These are phyloP conservation scores for Maudiozyma barnettii DNA, from an alignment of 805 yeast genomes.

Conservation along the genomic window DNA sequence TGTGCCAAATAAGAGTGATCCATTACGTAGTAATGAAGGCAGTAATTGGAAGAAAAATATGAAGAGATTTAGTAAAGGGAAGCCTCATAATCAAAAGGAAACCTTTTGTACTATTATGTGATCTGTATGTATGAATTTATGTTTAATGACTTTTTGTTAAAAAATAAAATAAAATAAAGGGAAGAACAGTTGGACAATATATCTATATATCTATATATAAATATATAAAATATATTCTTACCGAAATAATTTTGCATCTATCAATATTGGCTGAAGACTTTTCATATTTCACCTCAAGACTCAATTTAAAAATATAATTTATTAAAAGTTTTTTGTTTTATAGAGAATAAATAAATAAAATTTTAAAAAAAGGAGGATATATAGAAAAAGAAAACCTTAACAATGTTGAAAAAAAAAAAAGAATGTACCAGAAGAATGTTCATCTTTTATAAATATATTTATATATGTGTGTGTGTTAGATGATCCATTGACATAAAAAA, in stretches of 20 bases:
- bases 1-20: conserved; percentile 17
- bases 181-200: too few species aligned
- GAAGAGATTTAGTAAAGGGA: conserved; percentile 13
- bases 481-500: background rate
- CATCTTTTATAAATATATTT: too few species aligned
- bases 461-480: too few species aligned
- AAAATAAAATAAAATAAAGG: too few species aligned
- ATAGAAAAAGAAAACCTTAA: background rate
- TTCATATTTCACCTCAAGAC: too few species aligned
- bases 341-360: background rate
- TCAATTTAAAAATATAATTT: background rate
- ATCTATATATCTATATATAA: too few species aligned
- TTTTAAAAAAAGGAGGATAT: background rate
- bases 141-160: too few species aligned
- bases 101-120: conserved; percentile 13
- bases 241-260: too few species aligned
- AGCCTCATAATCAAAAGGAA: conserved; percentile 7
- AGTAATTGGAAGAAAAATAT: conserved; percentile 18
- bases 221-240: too few species aligned
- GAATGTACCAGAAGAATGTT: conserved; percentile 5
- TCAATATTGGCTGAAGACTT: too few species aligned
- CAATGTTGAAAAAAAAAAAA: conserved; percentile 12
- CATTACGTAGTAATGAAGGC: conserved; percentile 7
- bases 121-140: background rate
- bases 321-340: too few species aligned